Percentiles rank a stretch among this genome's conserved stretches.
phyloP scores from a whole-genome alignment of 192 early-diverging fungal genomes.

The Umbelopsis sp. region DNA sequence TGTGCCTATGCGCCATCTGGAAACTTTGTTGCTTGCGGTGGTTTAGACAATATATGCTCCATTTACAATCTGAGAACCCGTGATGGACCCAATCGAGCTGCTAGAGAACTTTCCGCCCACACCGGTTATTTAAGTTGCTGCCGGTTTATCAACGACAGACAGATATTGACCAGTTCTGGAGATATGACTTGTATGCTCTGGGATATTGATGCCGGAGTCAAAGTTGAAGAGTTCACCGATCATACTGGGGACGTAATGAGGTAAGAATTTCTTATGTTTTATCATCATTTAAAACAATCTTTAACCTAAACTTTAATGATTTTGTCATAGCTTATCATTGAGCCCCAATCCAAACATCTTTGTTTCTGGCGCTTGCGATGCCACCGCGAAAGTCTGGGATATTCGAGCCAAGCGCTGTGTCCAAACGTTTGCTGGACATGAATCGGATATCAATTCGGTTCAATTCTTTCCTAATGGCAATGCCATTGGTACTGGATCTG shows the following conservation, averaged over 20 bases:
- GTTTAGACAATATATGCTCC: constrained; percentile 98
- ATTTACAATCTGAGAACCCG: constrained; percentile 95
- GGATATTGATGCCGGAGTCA: constrained; percentile 99
- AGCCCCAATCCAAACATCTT: constrained; percentile 94
- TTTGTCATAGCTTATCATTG: constrained; percentile 70
- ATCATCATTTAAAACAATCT: neutral
- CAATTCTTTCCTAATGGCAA: constrained; percentile 99
- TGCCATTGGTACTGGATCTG: constrained; percentile 96
- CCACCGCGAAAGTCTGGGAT: constrained; percentile 99
- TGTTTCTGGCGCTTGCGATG: constrained; percentile 98
- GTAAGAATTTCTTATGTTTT: constrained; percentile 28
- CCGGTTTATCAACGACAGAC: constrained; percentile 93
- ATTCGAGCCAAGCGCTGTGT: constrained; percentile 95
- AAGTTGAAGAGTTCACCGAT: constrained; percentile 94
- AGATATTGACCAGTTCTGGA: constrained; percentile 94
- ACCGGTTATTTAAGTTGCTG: constrained; percentile 98
- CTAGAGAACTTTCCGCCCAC: constrained; percentile 90
- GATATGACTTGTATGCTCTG: constrained; percentile 99
- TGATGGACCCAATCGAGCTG: constrained; percentile 91
- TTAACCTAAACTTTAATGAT: neutral
- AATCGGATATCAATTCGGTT: constrained; percentile 98
- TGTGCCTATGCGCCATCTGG: constrained; percentile 98
- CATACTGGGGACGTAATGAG: constrained; percentile 99
- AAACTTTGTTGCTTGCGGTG: constrained; percentile 98
- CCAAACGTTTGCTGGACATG: constrained; percentile 97